A percentile compares a stretch with the other conserved stretches of the same genome.
These are phyloP conservation scores for Cladorrhinum sp. DNA, from an alignment of 2,329 filamentous ascomycete species.

Conservation along the genomic window DNA sequence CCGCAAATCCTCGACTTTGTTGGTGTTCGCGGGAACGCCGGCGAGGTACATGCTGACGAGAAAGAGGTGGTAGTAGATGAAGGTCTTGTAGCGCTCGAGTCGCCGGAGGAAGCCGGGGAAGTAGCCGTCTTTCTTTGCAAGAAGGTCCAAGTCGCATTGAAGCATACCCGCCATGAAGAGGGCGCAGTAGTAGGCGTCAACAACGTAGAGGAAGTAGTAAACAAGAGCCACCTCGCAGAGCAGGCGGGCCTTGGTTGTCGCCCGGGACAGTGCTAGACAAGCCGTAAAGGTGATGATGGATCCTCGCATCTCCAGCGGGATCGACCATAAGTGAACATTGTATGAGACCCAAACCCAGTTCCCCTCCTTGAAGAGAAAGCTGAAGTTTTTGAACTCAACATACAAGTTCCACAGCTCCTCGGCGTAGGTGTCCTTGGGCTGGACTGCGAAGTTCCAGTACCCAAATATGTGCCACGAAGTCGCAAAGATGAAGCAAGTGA, in stretches of 20 bases:
- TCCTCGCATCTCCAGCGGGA: conserved; percentile 61
- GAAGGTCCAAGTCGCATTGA: conserved; percentile 58
- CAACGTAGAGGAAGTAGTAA: conserved; percentile 65
- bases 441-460: conserved; percentile 40
- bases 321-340: conserved; percentile 61
- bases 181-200: conserved; percentile 61
- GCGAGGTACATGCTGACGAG: conserved; percentile 53
- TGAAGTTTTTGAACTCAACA: conserved; percentile 64
- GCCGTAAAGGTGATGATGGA: conserved; percentile 62
- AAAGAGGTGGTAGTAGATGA: conserved; percentile 54
- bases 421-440: conserved; percentile 39
- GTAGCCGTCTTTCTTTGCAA: conserved; percentile 42
- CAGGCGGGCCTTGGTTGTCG: conserved; percentile 52
- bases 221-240: conserved; percentile 51
- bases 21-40: conserved; percentile 55
- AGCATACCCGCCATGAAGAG: conserved; percentile 61
- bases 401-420: conserved; percentile 52
- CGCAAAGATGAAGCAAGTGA: conserved; percentile 52
- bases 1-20: conserved; percentile 47
- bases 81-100: conserved; percentile 46
- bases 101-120: conserved; percentile 48
- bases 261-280: conserved; percentile 54
- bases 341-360: conserved; percentile 52
- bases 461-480: conserved; percentile 52
- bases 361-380: conserved; percentile 60